phyloP scores from a whole-genome alignment of 495 filamentous ascomycete species.

The Neurospora discreta region DNA sequence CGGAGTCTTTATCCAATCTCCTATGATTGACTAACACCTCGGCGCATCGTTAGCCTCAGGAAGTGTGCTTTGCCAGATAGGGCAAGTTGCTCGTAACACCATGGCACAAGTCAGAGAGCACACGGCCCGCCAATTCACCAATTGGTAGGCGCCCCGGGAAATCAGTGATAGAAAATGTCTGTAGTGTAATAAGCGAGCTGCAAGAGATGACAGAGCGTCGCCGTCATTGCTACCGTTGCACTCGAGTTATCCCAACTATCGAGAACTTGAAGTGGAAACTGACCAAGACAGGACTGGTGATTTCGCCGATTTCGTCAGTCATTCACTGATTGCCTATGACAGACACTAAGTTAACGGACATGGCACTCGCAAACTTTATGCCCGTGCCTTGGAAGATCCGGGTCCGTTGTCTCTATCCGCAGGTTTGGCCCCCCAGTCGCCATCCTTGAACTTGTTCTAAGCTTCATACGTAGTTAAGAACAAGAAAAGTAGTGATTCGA shows the following conservation, averaged over 20 bases:
- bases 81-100: neutral
- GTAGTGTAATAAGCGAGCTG: neutral
- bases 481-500: neutral
- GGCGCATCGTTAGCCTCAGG: neutral
- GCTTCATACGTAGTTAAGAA: neutral
- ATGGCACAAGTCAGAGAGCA: neutral
- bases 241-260: neutral
- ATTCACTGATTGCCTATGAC: neutral
- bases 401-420: neutral
- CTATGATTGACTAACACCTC: neutral
- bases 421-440: neutral
- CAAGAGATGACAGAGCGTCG: neutral
- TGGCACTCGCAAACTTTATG: neutral
- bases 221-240: neutral
- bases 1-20: neutral
- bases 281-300: neutral
- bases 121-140: neutral
- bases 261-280: neutral
- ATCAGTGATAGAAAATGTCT: neutral
- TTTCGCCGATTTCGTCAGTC: neutral
- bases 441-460: neutral
- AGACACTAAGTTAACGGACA: neutral
- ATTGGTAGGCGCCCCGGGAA: neutral
- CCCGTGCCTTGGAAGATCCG: neutral
- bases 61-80: neutral